phyloP scores from a whole-genome alignment of 805 yeast genomes.

The Kuraishia cidri region DNA sequence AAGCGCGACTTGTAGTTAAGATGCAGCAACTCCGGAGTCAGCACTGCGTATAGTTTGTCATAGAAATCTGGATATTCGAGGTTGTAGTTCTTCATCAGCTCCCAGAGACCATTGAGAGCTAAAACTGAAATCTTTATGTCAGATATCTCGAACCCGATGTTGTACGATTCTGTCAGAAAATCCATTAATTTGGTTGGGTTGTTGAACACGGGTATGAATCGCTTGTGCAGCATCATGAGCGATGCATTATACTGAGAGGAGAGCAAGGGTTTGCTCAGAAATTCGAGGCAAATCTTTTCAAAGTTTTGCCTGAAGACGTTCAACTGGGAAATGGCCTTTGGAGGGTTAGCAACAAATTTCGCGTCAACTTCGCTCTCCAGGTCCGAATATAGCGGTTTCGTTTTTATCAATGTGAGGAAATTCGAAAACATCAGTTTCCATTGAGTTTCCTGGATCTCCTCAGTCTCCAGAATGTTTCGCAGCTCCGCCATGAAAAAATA shows the following conservation, averaged over 20 bases:
- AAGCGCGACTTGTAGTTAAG: constrained; percentile 80
- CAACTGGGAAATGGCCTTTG: constrained; percentile 24
- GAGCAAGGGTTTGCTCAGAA: constrained; percentile 41
- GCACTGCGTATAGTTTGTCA: constrained; percentile 68
- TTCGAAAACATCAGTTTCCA: constrained; percentile 24
- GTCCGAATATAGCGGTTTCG: constrained; percentile 16
- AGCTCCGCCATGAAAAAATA: constrained; percentile 58
- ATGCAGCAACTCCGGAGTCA: constrained; percentile 69
- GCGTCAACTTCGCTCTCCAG: constrained; percentile 24
- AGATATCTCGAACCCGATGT: constrained; percentile 24
- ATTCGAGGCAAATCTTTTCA: constrained; percentile 58
- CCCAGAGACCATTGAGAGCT: constrained; percentile 82
- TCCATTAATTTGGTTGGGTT: constrained; percentile 87
- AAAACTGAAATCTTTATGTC: constrained; percentile 38
- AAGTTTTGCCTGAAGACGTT: constrained; percentile 49
- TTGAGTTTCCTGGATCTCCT: background rate
- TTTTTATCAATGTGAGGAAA: constrained; percentile 26
- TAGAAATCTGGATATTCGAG: constrained; percentile 91
- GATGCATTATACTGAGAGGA: constrained; percentile 58
- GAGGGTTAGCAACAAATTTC: constrained; percentile 34
- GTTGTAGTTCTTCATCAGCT: constrained; percentile 71
- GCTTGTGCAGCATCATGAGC: constrained; percentile 66
- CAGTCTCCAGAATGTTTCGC: constrained; percentile 3
- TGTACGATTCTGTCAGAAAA: constrained; percentile 81
- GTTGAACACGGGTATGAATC: constrained; percentile 72